Conservation (phyloP, 768 basidiomycete species). For the Astraeus odoratus region DNA sequence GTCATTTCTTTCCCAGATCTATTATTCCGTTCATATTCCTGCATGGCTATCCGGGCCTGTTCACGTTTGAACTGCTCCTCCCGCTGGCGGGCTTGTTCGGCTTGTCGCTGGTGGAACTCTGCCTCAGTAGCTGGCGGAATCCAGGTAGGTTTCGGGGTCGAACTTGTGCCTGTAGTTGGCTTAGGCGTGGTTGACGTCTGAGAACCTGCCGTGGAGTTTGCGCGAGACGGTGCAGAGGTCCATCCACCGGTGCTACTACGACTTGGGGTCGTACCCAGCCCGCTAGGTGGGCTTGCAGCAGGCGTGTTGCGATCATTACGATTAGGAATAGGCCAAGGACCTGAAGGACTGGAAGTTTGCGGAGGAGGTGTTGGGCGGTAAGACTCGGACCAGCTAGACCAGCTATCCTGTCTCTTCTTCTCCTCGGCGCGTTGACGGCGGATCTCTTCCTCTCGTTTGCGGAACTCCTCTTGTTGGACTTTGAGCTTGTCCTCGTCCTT, state of each 20-base stretch:
- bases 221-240: conserved; percentile 24
- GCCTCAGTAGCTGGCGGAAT: conserved; percentile 33
- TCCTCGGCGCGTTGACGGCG: conserved; percentile 26
- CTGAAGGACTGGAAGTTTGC: conserved; percentile 22
- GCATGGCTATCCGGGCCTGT: conserved; percentile 53
- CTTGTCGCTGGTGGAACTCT: conserved; percentile 59
- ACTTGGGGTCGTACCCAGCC: conserved; percentile 22
- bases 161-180: conserved; percentile 15
- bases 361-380: conserved; percentile 19
- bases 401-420: conserved; percentile 21
- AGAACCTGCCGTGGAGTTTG: conserved; percentile 18
- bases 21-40: conserved; percentile 39
- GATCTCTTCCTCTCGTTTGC: conserved; percentile 27
- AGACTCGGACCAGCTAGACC: conserved; percentile 22
- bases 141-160: conserved; percentile 19
- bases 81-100: conserved; percentile 55
- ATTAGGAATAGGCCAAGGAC: conserved; percentile 26
- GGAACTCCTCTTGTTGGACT: conserved; percentile 21
- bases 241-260: conserved; percentile 24
- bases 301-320: conserved; percentile 28
- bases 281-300: conserved; percentile 24
- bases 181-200: conserved; percentile 21
- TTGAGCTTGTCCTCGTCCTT: conserved; percentile 21
- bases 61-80: conserved; percentile 64
- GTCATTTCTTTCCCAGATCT: conserved; percentile 40